Conservation (phyloP, 208 protist genomes). For the Strigomonas culicis region DNA sequence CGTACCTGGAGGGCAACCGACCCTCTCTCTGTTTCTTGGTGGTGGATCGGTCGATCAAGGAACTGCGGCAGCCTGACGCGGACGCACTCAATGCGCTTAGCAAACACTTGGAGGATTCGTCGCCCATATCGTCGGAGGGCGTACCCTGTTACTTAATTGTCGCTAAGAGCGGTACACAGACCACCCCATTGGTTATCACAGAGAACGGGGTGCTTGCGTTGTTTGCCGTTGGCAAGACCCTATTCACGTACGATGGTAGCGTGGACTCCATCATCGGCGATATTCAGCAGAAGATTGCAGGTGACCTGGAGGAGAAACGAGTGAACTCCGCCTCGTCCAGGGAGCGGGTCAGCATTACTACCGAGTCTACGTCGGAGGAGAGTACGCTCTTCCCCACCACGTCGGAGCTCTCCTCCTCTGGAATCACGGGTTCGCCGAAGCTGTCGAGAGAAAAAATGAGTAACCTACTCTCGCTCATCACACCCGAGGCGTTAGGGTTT, state of each 20-base stretch:
- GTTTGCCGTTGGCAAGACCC: not conserved
- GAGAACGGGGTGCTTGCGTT: not conserved
- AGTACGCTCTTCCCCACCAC: no score
- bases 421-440: not conserved
- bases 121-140: not conserved
- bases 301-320: not conserved
- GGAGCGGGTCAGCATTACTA: not conserved
- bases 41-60: slow-evolving; percentile 22
- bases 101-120: not conserved
- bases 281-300: not conserved
- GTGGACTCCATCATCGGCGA: not conserved
- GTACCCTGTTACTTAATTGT: not conserved
- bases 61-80: slow-evolving; percentile 25
- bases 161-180: not conserved
- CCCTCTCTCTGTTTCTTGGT: slow-evolving; percentile 39
- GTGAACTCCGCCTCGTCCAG: not conserved
- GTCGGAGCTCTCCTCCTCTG: not conserved
- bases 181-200: not conserved
- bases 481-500: slow-evolving; percentile 39
- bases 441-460: slow-evolving; percentile 37
- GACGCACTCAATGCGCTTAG: slow-evolving; percentile 25
- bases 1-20: slow-evolving; percentile 17
- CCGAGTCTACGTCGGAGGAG: not conserved
- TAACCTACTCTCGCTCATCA: slow-evolving; percentile 34
- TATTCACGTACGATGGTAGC: not conserved